phyloP scores from a whole-genome alignment of 768 basidiomycete species.

The Boletellus ananiceps region DNA sequence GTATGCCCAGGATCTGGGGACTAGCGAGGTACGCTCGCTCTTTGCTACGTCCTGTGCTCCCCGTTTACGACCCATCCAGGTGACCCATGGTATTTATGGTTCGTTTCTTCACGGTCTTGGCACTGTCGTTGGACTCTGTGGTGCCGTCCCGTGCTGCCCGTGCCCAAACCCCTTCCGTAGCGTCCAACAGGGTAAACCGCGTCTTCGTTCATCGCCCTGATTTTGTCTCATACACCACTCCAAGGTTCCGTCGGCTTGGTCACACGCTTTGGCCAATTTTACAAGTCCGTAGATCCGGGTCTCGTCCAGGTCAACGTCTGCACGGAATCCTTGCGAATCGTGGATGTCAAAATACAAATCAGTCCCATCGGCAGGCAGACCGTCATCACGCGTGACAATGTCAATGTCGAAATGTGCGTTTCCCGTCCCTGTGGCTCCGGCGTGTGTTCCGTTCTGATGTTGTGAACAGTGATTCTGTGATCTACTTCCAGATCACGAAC shows the following conservation, averaged over 20 bases:
- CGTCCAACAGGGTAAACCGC: slow-evolving; percentile 68
- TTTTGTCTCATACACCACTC: slow-evolving; percentile 16
- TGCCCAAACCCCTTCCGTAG: slow-evolving; percentile 81
- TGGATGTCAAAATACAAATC: slow-evolving; percentile 97
- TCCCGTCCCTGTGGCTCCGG: neutral
- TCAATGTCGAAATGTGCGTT: slow-evolving; percentile 86
- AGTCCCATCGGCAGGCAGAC: slow-evolving; percentile 79
- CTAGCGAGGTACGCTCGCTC: slow-evolving; percentile 42
- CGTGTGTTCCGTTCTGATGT: slow-evolving; percentile 1
- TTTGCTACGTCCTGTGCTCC: neutral
- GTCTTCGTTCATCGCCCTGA: neutral
- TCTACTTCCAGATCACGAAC: slow-evolving; percentile 86
- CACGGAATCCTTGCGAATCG: slow-evolving; percentile 79
- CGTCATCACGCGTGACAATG: slow-evolving; percentile 95
- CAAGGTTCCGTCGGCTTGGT: slow-evolving; percentile 86
- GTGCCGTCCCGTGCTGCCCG: slow-evolving; percentile 82
- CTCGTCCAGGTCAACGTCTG: slow-evolving; percentile 91
- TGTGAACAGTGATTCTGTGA: slow-evolving; percentile 73
- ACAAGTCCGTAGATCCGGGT: slow-evolving; percentile 92
- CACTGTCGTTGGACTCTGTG: slow-evolving; percentile 55
- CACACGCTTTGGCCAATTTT: slow-evolving; percentile 92
- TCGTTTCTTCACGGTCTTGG: slow-evolving; percentile 75
- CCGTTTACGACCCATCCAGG: slow-evolving; percentile 30
- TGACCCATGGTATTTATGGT: slow-evolving; percentile 84
- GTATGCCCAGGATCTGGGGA: slow-evolving; percentile 87